These are phyloP conservation scores for Fusarium longipes DNA, from an alignment of 2,329 filamentous ascomycete species.

Conservation along the genomic window DNA sequence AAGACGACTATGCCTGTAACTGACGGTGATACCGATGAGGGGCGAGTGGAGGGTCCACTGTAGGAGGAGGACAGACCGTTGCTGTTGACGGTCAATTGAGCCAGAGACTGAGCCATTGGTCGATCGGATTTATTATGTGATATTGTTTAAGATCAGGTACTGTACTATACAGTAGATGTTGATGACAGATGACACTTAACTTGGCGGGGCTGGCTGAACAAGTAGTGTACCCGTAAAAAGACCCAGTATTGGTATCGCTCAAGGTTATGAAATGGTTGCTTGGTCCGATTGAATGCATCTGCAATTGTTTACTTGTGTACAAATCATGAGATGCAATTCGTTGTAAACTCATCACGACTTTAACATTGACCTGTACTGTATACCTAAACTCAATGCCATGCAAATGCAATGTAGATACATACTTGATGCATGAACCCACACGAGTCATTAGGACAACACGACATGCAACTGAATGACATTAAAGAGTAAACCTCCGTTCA, in stretches of 20 bases:
- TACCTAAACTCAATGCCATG: background rate
- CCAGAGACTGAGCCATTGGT: conserved; percentile 34
- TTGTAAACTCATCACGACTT: background rate
- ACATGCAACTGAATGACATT: background rate
- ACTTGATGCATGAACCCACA: conserved; percentile 8
- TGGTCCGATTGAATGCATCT: background rate
- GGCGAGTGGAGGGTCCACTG: conserved; percentile 38
- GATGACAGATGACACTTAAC: conserved; percentile 24
- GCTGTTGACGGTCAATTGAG: conserved; percentile 18
- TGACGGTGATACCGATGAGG: conserved; percentile 21
- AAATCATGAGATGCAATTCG: background rate
- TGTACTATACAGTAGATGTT: background rate
- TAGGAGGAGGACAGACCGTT: conserved; percentile 42
- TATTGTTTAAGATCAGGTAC: background rate
- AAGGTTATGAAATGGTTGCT: background rate
- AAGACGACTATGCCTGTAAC: conserved; percentile 76
- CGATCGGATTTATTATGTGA: conserved; percentile 25
- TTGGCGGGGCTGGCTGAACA: conserved; percentile 5
- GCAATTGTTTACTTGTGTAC: background rate
- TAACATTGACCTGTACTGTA: background rate
- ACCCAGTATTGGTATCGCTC: conserved; percentile 7
- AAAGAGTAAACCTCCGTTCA: background rate
- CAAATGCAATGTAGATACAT: background rate
- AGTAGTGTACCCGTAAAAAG: background rate
- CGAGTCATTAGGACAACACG: conserved; percentile 1